These are phyloP conservation scores for Ophiocordyceps polyrhachis-furcata DNA, from an alignment of 2,329 filamentous ascomycete species.

Conservation along the genomic window DNA sequence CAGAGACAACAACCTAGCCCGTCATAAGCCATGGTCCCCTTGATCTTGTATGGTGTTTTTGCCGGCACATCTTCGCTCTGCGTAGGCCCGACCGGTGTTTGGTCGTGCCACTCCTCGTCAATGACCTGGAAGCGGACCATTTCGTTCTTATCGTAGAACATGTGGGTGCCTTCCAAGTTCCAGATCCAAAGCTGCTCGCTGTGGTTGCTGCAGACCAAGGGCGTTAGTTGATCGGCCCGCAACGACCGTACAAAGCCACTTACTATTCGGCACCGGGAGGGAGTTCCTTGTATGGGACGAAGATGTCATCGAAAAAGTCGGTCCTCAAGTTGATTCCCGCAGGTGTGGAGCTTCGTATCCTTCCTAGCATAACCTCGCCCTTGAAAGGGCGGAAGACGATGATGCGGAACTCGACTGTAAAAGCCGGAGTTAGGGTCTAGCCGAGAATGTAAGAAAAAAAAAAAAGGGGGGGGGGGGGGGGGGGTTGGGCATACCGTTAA, in stretches of 20 bases:
- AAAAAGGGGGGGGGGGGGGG: no score
- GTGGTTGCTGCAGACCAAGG: slow-evolving; percentile 34
- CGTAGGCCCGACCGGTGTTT: slow-evolving; percentile 50
- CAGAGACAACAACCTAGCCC: slow-evolving; percentile 45
- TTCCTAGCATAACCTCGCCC: slow-evolving; percentile 73
- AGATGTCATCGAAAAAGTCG: slow-evolving; percentile 89
- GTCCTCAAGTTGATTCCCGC: slow-evolving; percentile 62
- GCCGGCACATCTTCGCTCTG: slow-evolving; percentile 42
- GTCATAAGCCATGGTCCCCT: slow-evolving; percentile 42
- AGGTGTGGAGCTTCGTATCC: slow-evolving; percentile 56
- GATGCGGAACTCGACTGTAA: slow-evolving; percentile 71
- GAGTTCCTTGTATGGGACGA: slow-evolving; percentile 55
- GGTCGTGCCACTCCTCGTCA: slow-evolving; percentile 79
- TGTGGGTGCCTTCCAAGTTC: slow-evolving; percentile 51
- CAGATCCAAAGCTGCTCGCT: slow-evolving; percentile 72
- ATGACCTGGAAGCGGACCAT: slow-evolving; percentile 73
- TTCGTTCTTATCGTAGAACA: slow-evolving; percentile 84
- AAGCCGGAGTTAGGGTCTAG: background rate
- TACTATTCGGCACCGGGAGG: slow-evolving; percentile 63
- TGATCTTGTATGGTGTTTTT: slow-evolving; percentile 54
- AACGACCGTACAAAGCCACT: slow-evolving; percentile 10
- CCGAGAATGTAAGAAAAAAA: no score
- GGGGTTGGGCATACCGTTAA: slow-evolving; percentile 51
- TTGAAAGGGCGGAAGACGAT: slow-evolving; percentile 93
- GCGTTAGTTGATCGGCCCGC: background rate